Evolutionary conservation across 2,329 filamentous ascomycete species (phyloP), one percentile per base, ranked within the genome.

Genomic region (Aspergillus sp.): DNA sequence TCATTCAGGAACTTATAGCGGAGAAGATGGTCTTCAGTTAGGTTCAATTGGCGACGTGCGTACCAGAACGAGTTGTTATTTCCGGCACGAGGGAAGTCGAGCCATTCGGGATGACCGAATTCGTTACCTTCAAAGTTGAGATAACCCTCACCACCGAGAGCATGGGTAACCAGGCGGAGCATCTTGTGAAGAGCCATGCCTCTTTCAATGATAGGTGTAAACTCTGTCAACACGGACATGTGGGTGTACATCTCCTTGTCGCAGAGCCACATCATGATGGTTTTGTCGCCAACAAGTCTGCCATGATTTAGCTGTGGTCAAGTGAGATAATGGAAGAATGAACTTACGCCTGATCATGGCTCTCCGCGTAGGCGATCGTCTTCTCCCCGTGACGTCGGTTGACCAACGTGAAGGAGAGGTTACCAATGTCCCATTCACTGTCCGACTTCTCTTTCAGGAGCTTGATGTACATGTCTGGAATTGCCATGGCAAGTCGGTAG

Each of bases 401-500:
- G 21, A 91, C 96, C 61, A 99, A 80, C 0, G 92, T 97, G 79
- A 89, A 93, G 74, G 88, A 88, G 55, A 99, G 90, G 67, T 85
- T 89, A 59, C 86, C 87, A 77, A 99, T 90, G 70, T 98, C 91
- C 95, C 95, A 99, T 9, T 96, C 86, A 64, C 92, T 83, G 70
- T 99, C 95, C 72, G 90, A 85, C 75, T 92, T 88, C 79, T 99
- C 95, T 78, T 99, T 99, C 63, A 98, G 78, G 73, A 96, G 91
- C 80, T 99, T 99, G 84, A 99, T 99, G 87, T 96, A 99, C 87
- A 99, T 91, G 76, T 99, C 95, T 4, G 95, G 95, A 64, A 99
- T 88, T 4, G 95, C 95, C 95, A 99, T 99, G 58, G 93, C 93
- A 32, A 99, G 86, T 67, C 95, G 88, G 78, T 99, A 99, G 79